Conservation (phyloP, 441 rosid species). For the Dalechampia spathulata region DNA sequence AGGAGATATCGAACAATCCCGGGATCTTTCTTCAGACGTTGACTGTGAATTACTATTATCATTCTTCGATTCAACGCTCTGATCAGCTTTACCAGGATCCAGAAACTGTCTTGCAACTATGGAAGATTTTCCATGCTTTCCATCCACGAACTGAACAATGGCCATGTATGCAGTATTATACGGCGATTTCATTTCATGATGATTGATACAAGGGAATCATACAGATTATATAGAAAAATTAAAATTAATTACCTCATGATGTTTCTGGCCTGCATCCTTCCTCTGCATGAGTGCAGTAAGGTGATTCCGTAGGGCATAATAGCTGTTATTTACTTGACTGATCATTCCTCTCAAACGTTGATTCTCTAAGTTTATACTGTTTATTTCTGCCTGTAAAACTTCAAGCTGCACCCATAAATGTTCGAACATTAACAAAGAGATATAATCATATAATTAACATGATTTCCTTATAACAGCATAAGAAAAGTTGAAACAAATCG, state of each 20-base stretch:
- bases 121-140: not conserved
- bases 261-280: not conserved
- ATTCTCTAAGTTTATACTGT: constrained; percentile 49
- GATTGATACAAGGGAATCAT: too few relatives aligned
- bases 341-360: constrained; percentile 51
- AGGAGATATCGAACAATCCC: constrained; percentile 16
- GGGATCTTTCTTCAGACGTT: constrained; percentile 37
- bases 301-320: constrained; percentile 47
- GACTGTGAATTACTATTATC: constrained; percentile 22
- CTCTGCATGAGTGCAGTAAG: constrained; percentile 41
- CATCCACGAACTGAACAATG: constrained; percentile 3
- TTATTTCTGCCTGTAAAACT: constrained; percentile 46
- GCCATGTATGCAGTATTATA: not conserved
- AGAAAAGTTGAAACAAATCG: too few relatives aligned
- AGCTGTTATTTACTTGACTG: constrained; percentile 41
- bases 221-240: too few relatives aligned
- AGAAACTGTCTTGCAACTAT: constrained; percentile 48
- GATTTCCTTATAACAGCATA: too few relatives aligned
- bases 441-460: too few relatives aligned
- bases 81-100: constrained; percentile 33
- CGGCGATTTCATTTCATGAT: too few relatives aligned
- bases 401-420: constrained; percentile 28
- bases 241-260: not conserved
- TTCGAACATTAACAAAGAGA: too few relatives aligned
- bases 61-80: constrained; percentile 23